These are phyloP conservation scores for Septoria petroselini DNA, from an alignment of 2,329 filamentous ascomycete species.

Conservation along the genomic window DNA sequence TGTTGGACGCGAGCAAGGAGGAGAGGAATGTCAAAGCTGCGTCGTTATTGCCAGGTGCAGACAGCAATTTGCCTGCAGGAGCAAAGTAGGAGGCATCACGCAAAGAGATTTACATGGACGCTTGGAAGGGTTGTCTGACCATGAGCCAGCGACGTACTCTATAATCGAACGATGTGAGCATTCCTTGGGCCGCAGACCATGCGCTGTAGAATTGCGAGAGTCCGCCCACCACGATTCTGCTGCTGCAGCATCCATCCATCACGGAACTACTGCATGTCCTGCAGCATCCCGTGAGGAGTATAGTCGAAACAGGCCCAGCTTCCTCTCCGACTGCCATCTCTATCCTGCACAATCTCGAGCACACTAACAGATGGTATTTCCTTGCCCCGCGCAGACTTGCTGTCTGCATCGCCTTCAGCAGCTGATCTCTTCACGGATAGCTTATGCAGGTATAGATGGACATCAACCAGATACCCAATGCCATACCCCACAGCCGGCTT, in stretches of 20 bases:
- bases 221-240: not conserved
- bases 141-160: not conserved
- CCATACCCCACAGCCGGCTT: constrained; percentile 41
- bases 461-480: constrained; percentile 41
- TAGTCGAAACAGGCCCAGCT: constrained; percentile 39
- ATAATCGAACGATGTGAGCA: not conserved
- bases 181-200: no score
- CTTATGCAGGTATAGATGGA: constrained; percentile 41
- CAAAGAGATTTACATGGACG: not conserved
- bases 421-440: constrained; percentile 31
- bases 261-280: constrained; percentile 11
- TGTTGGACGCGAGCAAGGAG: constrained; percentile 74
- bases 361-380: constrained; percentile 36
- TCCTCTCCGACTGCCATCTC: constrained; percentile 39
- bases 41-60: constrained; percentile 41
- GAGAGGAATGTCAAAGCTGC: constrained; percentile 55
- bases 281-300: constrained; percentile 23
- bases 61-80: constrained; percentile 28
- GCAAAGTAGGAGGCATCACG: constrained; percentile 11
- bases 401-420: constrained; percentile 2
- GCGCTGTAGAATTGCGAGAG: not conserved
- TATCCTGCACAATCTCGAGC: constrained; percentile 46
- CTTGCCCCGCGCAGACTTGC: constrained; percentile 38
- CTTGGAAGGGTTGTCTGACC: not conserved
- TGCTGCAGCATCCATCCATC: not conserved